phyloP scores from a whole-genome alignment of 768 basidiomycete species.

The Pulveroboletus ravenelii region DNA sequence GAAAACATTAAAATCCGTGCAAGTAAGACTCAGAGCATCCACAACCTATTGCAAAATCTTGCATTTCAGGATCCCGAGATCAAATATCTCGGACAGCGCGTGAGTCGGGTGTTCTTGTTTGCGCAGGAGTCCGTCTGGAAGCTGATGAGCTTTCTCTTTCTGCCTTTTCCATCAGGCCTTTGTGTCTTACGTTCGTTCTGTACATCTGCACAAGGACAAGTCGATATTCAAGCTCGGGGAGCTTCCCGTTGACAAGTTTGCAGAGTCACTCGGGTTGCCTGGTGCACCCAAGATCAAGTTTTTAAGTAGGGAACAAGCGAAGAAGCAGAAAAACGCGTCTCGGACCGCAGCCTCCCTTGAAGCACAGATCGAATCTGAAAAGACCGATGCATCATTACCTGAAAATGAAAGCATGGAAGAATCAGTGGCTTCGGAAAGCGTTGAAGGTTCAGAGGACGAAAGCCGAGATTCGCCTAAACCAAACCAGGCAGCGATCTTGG shows the following conservation, averaged over 20 bases:
- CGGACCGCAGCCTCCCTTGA: slow-evolving; percentile 38
- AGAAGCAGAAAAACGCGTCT: slow-evolving; percentile 72
- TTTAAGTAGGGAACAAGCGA: slow-evolving; percentile 58
- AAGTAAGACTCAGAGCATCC: slow-evolving; percentile 80
- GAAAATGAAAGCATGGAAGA: slow-evolving; percentile 16
- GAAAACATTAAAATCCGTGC: slow-evolving; percentile 83
- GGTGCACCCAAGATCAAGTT: slow-evolving; percentile 97
- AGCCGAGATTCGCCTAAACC: neutral
- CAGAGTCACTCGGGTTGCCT: slow-evolving; percentile 86
- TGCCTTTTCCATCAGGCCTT: slow-evolving; percentile 58
- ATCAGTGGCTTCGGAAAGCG: slow-evolving; percentile 18
- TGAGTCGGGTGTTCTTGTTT: slow-evolving; percentile 34
- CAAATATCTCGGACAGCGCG: slow-evolving; percentile 93
- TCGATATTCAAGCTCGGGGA: slow-evolving; percentile 81
- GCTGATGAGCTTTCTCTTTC: slow-evolving; percentile 4
- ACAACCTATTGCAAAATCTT: slow-evolving; percentile 86
- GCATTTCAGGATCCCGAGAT: slow-evolving; percentile 95
- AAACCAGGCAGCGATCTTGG: neutral
- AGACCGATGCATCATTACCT: slow-evolving; percentile 8
- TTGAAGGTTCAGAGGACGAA: slow-evolving; percentile 26
- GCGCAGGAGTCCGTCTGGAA: rapidly evolving
- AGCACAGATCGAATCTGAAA: slow-evolving; percentile 27
- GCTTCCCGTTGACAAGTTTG: slow-evolving; percentile 79
- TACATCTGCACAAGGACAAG: slow-evolving; percentile 93
- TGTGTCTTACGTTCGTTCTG: slow-evolving; percentile 90